These are phyloP conservation scores for Geotrichum candidum DNA, from an alignment of 1,139 yeast genomes.

Conservation along the genomic window DNA sequence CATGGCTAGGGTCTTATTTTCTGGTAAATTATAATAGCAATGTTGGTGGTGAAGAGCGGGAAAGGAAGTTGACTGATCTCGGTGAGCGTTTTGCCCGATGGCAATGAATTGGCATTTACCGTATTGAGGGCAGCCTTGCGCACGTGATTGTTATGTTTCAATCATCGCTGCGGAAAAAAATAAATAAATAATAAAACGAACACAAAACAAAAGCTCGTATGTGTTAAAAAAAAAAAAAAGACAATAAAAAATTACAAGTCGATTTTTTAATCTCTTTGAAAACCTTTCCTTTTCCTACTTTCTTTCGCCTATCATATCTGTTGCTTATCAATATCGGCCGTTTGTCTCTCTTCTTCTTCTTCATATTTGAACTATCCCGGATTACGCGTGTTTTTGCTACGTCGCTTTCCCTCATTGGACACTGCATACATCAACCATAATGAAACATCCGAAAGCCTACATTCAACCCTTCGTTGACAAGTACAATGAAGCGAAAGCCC, in stretches of 20 bases:
- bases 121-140: not conserved
- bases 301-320: not conserved
- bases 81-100: not conserved
- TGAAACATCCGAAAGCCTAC: slow-evolving; percentile 7
- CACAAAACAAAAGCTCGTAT: not conserved
- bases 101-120: not conserved
- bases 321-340: not conserved
- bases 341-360: not conserved
- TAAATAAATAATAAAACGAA: not conserved
- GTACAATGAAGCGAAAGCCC: not conserved
- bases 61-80: not conserved
- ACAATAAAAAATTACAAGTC: not conserved
- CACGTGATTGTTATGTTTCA: not conserved
- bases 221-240: not conserved
- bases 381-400: not conserved
- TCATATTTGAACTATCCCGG: not conserved
- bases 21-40: not conserved
- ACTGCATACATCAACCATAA: not conserved
- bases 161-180: not conserved
- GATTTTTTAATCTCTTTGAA: not conserved
- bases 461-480: slow-evolving; percentile 1
- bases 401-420: not conserved
- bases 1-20: not conserved
- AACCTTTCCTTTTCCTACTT: not conserved
- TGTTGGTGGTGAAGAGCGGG: not conserved